Conservation (phyloP, 345 rosid species). For the Citrus hindsii region DNA sequence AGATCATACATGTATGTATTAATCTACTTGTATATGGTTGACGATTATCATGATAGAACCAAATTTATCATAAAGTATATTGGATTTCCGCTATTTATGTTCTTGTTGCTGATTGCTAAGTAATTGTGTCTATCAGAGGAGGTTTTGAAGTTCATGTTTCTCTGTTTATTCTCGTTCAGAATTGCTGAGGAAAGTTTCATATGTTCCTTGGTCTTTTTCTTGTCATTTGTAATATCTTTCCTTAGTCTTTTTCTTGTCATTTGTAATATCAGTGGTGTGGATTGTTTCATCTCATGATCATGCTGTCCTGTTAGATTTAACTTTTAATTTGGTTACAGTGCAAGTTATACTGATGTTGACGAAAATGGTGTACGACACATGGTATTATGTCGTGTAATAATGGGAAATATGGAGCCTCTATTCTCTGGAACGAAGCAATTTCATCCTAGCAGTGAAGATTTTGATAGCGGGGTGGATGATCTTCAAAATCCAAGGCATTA, state of each 20-base stretch:
- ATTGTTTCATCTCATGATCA: background rate
- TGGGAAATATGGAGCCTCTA: constrained; percentile 85
- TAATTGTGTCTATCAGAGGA: background rate
- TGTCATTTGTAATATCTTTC: too few species aligned
- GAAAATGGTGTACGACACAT: constrained; percentile 69
- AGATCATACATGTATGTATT: background rate
- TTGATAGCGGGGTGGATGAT: constrained; percentile 83
- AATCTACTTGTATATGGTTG: background rate
- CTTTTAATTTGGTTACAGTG: constrained; percentile 50
- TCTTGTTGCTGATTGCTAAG: background rate
- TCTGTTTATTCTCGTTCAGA: background rate
- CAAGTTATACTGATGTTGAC: constrained; percentile 69
- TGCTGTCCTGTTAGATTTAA: constrained; percentile 12
- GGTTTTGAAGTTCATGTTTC: background rate
- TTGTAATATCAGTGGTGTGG: background rate
- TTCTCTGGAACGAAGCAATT: constrained; percentile 49
- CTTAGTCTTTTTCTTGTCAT: background rate
- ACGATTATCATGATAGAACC: background rate
- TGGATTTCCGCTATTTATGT: background rate
- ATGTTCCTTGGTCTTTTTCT: background rate
- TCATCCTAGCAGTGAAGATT: constrained; percentile 59
- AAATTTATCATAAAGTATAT: background rate
- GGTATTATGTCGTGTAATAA: constrained; percentile 75
- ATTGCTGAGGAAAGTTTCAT: background rate
- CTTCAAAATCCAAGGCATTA: constrained; percentile 57